phyloP scores from a whole-genome alignment of 1,284 basidiomycete species.

The Moniliella sp. region DNA sequence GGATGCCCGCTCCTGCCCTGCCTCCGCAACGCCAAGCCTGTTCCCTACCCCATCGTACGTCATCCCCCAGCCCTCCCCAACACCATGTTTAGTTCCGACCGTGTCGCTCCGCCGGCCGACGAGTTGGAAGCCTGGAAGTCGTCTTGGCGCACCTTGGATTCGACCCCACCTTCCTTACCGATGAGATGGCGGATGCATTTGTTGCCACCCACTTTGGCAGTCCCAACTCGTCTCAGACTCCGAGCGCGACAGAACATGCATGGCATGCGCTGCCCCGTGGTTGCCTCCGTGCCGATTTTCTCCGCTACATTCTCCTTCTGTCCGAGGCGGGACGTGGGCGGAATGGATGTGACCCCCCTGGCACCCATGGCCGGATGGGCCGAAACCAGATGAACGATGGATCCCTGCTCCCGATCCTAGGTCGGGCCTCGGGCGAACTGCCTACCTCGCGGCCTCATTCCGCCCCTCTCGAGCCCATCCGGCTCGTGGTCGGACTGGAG shows the following conservation, averaged over 20 bases:
- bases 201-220: not conserved
- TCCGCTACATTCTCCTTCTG: slow-evolving; percentile 12
- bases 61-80: too few species aligned
- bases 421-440: too few species aligned
- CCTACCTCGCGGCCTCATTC: too few species aligned
- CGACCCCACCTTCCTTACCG: not conserved
- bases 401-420: too few species aligned
- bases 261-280: slow-evolving; percentile 1
- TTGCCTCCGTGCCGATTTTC: slow-evolving; percentile 5
- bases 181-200: not conserved
- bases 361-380: not conserved
- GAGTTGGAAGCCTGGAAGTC: not conserved
- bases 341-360: slow-evolving; percentile 9
- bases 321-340: slow-evolving; percentile 13
- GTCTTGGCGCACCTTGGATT: too few species aligned
- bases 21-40: too few species aligned
- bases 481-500: not conserved
- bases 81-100: not conserved
- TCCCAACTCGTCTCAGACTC: not conserved
- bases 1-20: too few species aligned
- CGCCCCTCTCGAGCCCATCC: too few species aligned
- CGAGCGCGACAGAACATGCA: not conserved
- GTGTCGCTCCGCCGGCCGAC: not conserved
- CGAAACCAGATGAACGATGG: too few species aligned
- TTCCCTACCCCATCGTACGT: too few species aligned